These are phyloP conservation scores for Fusarium secorum DNA, from an alignment of 2,329 filamentous ascomycete species.

Conservation along the genomic window DNA sequence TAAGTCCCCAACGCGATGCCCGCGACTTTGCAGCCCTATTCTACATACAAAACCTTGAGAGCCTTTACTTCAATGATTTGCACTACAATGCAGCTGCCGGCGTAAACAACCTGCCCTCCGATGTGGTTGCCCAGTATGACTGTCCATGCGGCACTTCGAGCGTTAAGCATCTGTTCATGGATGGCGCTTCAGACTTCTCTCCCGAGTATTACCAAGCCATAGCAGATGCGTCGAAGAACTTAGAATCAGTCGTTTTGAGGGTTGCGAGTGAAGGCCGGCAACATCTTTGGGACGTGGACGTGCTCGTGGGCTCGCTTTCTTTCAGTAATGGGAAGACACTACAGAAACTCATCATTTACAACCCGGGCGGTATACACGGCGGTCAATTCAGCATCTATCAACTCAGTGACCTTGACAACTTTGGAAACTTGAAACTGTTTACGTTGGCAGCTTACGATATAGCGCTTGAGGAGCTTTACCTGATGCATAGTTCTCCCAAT, in stretches of 20 bases:
- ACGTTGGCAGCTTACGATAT: neutral
- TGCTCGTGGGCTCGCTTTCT: neutral
- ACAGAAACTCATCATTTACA: constrained; percentile 14
- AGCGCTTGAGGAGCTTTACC: neutral
- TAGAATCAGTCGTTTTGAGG: constrained; percentile 4
- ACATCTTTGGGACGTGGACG: neutral
- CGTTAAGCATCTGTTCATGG: constrained; percentile 14
- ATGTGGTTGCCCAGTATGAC: neutral
- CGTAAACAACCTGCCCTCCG: neutral
- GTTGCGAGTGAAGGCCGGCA: accelerated
- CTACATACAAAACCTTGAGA: constrained; percentile 1
- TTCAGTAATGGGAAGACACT: neutral
- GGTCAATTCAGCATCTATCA: neutral
- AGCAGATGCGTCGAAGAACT: accelerated
- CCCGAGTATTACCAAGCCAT: accelerated
- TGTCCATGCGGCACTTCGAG: constrained; percentile 2
- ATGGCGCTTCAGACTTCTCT: neutral
- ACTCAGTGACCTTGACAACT: neutral
- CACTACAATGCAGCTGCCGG: neutral
- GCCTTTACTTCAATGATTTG: constrained; percentile 6
- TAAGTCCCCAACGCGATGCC: neutral
- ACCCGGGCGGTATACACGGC: neutral
- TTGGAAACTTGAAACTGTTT: neutral
- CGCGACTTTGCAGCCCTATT: neutral
- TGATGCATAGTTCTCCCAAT: accelerated